phyloP scores from a whole-genome alignment of 176 grass and related monocot species.

The Rhynchospora breviuscula region DNA sequence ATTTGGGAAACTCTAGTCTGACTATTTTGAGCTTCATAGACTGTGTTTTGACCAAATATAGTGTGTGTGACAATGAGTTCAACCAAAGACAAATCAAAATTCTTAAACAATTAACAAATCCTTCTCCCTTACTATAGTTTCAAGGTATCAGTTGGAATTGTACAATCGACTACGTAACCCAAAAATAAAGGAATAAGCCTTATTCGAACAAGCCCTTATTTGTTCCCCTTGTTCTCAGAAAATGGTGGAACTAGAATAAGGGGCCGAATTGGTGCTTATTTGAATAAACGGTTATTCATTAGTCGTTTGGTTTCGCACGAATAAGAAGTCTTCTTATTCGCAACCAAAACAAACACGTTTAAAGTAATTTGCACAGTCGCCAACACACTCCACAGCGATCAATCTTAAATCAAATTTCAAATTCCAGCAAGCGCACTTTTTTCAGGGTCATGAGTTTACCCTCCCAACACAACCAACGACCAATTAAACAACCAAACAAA shows the following conservation, averaged over 20 bases:
- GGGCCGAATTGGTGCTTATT: too few species aligned
- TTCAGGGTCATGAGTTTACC: background rate
- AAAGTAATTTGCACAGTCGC: background rate
- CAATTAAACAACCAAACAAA: slow-evolving; percentile 7
- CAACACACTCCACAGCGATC: background rate
- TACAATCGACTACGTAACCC: background rate
- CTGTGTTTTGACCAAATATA: background rate
- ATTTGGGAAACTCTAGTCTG: background rate
- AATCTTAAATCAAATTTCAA: background rate
- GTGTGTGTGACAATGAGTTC: background rate
- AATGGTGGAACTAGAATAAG: too few species aligned
- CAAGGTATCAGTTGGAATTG: background rate
- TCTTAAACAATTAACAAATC: background rate
- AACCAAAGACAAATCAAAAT: background rate
- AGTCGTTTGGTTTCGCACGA: too few species aligned
- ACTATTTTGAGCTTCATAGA: background rate
- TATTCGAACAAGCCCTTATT: too few species aligned
- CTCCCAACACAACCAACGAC: background rate
- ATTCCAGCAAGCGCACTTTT: background rate
- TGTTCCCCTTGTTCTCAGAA: too few species aligned
- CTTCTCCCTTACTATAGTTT: too few species aligned
- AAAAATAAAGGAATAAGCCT: background rate
- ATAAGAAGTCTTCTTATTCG: too few species aligned
- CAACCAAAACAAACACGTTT: too few species aligned
- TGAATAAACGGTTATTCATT: too few species aligned